Base-by-base conservation (phyloP, 2,329 filamentous ascomycete genomes). In the Magnaporthiopsis incrustans region DNA sequence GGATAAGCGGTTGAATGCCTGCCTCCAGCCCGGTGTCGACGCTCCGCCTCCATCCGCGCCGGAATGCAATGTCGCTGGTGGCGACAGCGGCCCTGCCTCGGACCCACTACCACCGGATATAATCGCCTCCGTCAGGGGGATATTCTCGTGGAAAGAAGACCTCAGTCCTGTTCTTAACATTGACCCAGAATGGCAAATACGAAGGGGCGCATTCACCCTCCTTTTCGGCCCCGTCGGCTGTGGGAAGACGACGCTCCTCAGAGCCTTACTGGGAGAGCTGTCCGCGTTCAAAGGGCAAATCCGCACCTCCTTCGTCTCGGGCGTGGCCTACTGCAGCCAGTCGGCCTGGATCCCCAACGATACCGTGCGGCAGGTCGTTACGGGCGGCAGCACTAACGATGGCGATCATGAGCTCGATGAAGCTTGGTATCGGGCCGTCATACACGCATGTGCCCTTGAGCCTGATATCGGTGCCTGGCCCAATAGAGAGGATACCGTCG, bases 281-380 rank as follows among this genome's bases (percentile, higher is more conserved):
- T 62, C 67, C 1, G 63, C 68, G 4, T 59, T 70, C 1, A 64
- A 66, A 0, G 77, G 77, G 0, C 64, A 63, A 0, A 65, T 78
- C n/a, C 67, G 64, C 1, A 64, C 71, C 1, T 65, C 68, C 0
- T 66, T 64, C 44, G 63, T 70, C 0, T 67, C 64, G 0, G 71
- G 71, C 27, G 65, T 77, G 15, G 77, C 75, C 0, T 81, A 77
- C 67, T 80, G 78, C 63, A 74, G 76, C 59, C 80, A 82, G 62
- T 71, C 69, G 0, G 74, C 79, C 0, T 82, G 79, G 78, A 71
- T 80, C 1, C 71, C 72, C 4, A 81, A 81, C 64, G 71, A 67
- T 1, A 76, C 74, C 0, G 68, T 81, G n/a, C 70, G 71, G 10
- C 67, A 77, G 0, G 77, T 76, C 50, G 77, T 82, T 6, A 65